phyloP scores from a whole-genome alignment of 192 early-diverging fungal species.

The Kickxella alabastrina region DNA sequence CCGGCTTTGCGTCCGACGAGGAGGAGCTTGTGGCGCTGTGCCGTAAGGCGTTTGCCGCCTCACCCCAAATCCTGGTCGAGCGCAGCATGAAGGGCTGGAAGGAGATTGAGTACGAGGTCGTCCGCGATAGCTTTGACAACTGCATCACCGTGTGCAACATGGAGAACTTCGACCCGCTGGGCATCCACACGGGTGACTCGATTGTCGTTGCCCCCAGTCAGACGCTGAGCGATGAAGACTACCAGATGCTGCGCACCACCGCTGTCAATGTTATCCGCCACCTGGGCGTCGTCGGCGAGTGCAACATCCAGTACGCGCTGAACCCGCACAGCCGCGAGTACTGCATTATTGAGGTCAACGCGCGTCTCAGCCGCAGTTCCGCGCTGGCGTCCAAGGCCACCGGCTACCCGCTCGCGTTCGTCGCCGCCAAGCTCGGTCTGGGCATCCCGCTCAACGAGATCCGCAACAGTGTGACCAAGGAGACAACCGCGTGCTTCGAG shows the following conservation, averaged over 20 bases:
- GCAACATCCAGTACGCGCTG: slow-evolving; percentile 98
- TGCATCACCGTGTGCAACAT: slow-evolving; percentile 99
- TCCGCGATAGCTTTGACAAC: slow-evolving; percentile 90
- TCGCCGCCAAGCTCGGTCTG: slow-evolving; percentile 95
- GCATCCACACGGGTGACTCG: slow-evolving; percentile 99
- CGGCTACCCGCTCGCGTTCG: slow-evolving; percentile 97
- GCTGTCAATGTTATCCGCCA: slow-evolving; percentile 97
- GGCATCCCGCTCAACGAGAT: slow-evolving; percentile 90
- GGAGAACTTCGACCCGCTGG: slow-evolving; percentile 99
- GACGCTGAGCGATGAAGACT: slow-evolving; percentile 95
- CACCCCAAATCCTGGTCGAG: slow-evolving; percentile 94
- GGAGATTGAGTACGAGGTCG: slow-evolving; percentile 98
- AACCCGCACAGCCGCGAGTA: slow-evolving; percentile 94
- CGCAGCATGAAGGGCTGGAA: slow-evolving; percentile 99
- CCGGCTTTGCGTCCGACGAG: slow-evolving; percentile 92
- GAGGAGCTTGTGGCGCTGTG: slow-evolving; percentile 75
- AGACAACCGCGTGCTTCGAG: slow-evolving; percentile 96
- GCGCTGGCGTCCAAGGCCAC: slow-evolving; percentile 98
- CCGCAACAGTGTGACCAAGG: slow-evolving; percentile 91
- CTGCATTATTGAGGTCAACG: slow-evolving; percentile 99
- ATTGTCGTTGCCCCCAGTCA: slow-evolving; percentile 98
- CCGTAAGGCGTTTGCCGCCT: slow-evolving; percentile 83
- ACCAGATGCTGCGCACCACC: slow-evolving; percentile 96
- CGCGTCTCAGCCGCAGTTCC: slow-evolving; percentile 85
- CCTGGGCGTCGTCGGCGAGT: slow-evolving; percentile 98